A percentile compares a stretch with the other conserved stretches of the same genome.
phyloP scores from a whole-genome alignment of 2,329 filamentous ascomycete species.

The Raffaelea deltoideospora region DNA sequence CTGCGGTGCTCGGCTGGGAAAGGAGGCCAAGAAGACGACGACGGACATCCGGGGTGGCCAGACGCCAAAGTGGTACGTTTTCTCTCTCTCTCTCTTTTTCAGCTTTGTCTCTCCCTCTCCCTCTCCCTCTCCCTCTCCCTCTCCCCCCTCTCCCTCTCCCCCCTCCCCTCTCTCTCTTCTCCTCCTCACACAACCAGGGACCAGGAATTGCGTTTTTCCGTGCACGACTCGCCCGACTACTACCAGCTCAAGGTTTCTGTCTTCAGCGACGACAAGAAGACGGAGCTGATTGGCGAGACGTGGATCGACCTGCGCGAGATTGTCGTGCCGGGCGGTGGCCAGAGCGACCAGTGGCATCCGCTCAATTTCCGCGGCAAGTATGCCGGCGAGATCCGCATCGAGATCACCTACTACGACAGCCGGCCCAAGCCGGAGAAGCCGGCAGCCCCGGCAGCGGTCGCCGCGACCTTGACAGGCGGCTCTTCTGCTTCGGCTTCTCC shows the following conservation, averaged over 20 bases:
- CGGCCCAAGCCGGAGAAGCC: constrained; percentile 67
- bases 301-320: constrained; percentile 76
- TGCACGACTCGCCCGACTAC: constrained; percentile 94
- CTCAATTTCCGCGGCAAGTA: constrained; percentile 87
- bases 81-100: no score
- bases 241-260: constrained; percentile 88
- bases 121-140: no score
- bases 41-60: constrained; percentile 91
- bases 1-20: constrained; percentile 82
- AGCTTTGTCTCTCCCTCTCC: no score
- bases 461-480: constrained; percentile 17
- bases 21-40: constrained; percentile 93
- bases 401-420: constrained; percentile 91
- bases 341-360: constrained; percentile 83
- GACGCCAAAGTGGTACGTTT: constrained; percentile 77
- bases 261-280: constrained; percentile 98
- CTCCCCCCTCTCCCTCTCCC: no score
- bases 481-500: not conserved
- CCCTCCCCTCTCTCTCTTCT: not conserved
- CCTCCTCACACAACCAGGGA: constrained; percentile 49
- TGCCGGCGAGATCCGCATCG: constrained; percentile 83
- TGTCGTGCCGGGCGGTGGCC: constrained; percentile 74
- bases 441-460: constrained; percentile 31
- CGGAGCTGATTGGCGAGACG: constrained; percentile 86
- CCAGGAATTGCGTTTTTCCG: constrained; percentile 87